These are phyloP conservation scores for Periconia sp. DNA, from an alignment of 2,329 filamentous ascomycete genomes.

Conservation along the genomic window DNA sequence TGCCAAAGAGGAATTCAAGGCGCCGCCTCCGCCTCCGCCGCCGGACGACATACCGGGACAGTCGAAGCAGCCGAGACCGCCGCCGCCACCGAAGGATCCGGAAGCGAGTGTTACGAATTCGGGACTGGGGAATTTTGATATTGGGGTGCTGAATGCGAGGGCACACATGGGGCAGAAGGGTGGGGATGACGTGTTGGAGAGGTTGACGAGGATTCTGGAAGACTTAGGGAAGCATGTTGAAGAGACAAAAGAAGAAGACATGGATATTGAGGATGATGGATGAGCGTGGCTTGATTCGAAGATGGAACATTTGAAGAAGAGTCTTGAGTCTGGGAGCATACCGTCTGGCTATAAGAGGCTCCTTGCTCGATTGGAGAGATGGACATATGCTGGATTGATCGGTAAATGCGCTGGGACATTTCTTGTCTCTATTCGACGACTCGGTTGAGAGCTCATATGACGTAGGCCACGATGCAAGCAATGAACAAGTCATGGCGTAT, in stretches of 20 bases:
- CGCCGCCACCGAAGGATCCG: too few relatives aligned
- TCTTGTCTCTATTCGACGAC: too few relatives aligned
- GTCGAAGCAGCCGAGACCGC: too few relatives aligned
- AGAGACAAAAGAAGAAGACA: constrained; percentile 13
- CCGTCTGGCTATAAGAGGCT: too few relatives aligned
- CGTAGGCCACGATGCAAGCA: too few relatives aligned
- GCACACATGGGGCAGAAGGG: constrained; percentile 82
- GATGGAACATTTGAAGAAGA: not conserved
- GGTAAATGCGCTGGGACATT: too few relatives aligned
- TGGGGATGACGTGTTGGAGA: constrained; percentile 79
- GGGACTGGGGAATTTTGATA: constrained; percentile 68
- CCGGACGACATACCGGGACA: not conserved
- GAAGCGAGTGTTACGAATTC: constrained; percentile 49
- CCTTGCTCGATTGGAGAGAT: too few relatives aligned
- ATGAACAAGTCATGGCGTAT: too few relatives aligned
- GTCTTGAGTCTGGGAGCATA: not conserved
- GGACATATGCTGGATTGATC: too few relatives aligned
- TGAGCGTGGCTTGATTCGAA: not conserved
- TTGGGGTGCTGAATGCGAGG: constrained; percentile 88
- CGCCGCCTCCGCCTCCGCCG: constrained; percentile 1
- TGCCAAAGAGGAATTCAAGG: constrained; percentile 26
- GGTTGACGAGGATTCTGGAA: constrained; percentile 63
- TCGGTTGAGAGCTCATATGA: too few relatives aligned
- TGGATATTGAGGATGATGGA: constrained; percentile 30
- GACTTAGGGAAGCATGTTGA: constrained; percentile 27